These are phyloP conservation scores for Daldinia childiae DNA, from an alignment of 495 filamentous ascomycete genomes.

Conservation along the genomic window DNA sequence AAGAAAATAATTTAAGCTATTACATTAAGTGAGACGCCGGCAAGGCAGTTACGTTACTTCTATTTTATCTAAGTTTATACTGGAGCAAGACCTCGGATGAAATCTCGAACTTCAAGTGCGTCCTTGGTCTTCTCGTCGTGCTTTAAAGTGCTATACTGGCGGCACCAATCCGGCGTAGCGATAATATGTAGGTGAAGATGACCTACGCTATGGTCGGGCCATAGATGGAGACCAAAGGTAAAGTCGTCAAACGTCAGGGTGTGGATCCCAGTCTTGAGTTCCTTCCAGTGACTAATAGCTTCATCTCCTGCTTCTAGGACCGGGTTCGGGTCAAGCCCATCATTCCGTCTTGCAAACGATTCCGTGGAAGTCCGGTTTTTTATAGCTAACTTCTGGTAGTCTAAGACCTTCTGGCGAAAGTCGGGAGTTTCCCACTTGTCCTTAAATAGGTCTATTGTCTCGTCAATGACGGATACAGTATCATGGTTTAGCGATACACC, in stretches of 20 bases:
- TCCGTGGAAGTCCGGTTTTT: background rate
- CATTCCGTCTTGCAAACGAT: background rate
- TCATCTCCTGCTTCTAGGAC: background rate
- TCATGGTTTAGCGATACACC: constrained; percentile 40
- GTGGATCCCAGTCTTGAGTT: constrained; percentile 1
- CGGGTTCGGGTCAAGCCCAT: background rate
- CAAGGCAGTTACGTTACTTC: background rate
- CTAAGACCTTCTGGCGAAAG: constrained; percentile 6
- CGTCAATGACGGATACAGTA: constrained; percentile 35
- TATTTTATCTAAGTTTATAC: background rate
- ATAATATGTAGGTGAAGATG: constrained; percentile 51
- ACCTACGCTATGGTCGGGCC: constrained; percentile 42
- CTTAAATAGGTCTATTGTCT: constrained; percentile 45
- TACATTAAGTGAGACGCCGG: background rate
- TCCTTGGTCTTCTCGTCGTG: constrained; percentile 49
- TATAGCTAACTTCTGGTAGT: constrained; percentile 15
- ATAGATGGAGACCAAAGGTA: constrained; percentile 46
- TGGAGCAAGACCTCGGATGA: background rate
- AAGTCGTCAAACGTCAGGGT: constrained; percentile 40
- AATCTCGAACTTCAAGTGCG: constrained; percentile 29
- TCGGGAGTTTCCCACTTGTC: background rate
- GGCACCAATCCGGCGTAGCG: constrained; percentile 24
- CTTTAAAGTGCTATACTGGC: constrained; percentile 31
- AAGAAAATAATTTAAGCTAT: background rate
- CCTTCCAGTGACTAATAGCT: constrained; percentile 8